These are phyloP conservation scores for Lepidium africanum DNA, from an alignment of 345 rosid genomes.

Conservation along the genomic window DNA sequence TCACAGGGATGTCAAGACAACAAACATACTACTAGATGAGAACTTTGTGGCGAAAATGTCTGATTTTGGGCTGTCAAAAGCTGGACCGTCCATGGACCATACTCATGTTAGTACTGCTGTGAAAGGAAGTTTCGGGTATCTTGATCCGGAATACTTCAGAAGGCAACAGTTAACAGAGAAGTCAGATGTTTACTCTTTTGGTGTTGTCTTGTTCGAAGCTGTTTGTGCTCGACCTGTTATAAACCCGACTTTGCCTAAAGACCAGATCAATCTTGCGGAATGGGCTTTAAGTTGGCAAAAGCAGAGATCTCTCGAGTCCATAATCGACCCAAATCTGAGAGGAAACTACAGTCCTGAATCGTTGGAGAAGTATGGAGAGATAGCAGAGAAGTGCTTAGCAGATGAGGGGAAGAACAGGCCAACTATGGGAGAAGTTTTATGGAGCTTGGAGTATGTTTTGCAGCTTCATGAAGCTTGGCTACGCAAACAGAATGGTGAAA, in stretches of 20 bases:
- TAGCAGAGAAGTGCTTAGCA: constrained; percentile 80
- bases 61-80: constrained; percentile 77
- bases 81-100: constrained; percentile 84
- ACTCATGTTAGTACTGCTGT: constrained; percentile 95
- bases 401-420: constrained; percentile 88
- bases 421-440: constrained; percentile 79
- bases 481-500: constrained; percentile 25
- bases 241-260: constrained; percentile 80
- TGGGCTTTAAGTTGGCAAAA: constrained; percentile 89
- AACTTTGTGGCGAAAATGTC: constrained; percentile 86
- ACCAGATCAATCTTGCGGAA: constrained; percentile 91
- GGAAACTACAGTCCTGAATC: constrained; percentile 55
- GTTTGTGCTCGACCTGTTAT: constrained; percentile 87
- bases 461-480: constrained; percentile 84
- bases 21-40: constrained; percentile 71
- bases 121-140: constrained; percentile 90
- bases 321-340: constrained; percentile 49
- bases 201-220: constrained; percentile 77
- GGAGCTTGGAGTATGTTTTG: constrained; percentile 85
- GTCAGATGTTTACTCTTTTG: constrained; percentile 86
- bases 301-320: constrained; percentile 54
- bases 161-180: constrained; percentile 85
- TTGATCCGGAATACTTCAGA: constrained; percentile 81
- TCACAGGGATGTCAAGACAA: constrained; percentile 87
- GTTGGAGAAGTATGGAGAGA: constrained; percentile 76